phyloP scores from a whole-genome alignment of 2,329 filamentous ascomycete species.

The Neopestalotiopsis clavispora region DNA sequence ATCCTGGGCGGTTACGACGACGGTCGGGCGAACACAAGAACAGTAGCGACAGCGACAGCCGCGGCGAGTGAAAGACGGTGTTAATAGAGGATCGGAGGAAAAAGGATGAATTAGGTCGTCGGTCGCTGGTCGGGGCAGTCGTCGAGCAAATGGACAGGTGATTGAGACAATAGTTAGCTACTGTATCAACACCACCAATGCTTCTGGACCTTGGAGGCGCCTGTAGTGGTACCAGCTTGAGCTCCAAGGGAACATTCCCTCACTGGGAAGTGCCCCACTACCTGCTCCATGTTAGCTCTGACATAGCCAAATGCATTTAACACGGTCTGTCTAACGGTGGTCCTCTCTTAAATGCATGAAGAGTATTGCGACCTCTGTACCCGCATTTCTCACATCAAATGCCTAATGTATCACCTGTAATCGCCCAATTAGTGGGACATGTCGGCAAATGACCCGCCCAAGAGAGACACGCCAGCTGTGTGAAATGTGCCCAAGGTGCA shows the following conservation, averaged over 20 bases:
- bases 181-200: neutral
- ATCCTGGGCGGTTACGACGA: conserved; percentile 38
- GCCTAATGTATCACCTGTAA: neutral
- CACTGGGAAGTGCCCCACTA: neutral
- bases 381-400: neutral
- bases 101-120: neutral
- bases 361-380: neutral
- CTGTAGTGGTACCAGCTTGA: neutral
- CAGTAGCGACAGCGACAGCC: neutral
- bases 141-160: neutral
- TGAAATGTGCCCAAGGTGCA: neutral
- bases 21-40: neutral
- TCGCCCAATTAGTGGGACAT: neutral
- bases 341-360: neutral
- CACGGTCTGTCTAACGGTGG: neutral
- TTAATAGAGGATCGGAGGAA: neutral
- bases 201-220: neutral
- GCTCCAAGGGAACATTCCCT: neutral
- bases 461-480: conserved; percentile 9
- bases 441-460: conserved; percentile 1
- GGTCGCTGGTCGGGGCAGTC: neutral
- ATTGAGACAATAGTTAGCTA: neutral
- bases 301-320: neutral
- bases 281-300: neutral
- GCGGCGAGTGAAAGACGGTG: neutral